Evolutionary conservation across 805 yeast genomes (phyloP).

Genomic region (Zygotorulaspora chibaensis): DNA sequence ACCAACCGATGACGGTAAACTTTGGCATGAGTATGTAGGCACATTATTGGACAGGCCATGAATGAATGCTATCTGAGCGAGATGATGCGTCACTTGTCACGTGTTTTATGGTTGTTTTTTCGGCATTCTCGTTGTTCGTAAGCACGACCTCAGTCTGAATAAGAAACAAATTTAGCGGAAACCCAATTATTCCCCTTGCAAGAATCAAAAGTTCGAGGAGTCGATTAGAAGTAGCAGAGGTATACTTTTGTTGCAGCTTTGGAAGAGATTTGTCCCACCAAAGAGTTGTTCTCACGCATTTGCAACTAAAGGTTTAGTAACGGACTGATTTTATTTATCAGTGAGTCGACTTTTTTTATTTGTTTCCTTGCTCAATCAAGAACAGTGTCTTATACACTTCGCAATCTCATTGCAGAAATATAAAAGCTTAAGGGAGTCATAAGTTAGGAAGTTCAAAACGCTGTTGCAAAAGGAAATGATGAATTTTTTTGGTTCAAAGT

Average conservation of each 20-base stretch:
- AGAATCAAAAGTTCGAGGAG: neutral
- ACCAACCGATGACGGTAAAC: no score
- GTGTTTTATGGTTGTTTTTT: neutral
- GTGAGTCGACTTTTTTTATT: neutral
- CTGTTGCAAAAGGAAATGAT: constrained; percentile 12
- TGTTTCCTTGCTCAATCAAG: neutral
- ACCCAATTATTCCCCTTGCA: neutral
- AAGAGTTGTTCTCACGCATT: no score
- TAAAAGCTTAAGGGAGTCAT: no score
- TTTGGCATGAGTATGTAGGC: no score
- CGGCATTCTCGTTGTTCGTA: neutral
- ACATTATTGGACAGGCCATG: neutral
- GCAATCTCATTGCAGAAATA: no score
- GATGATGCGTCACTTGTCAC: neutral
- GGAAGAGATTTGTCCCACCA: no score
- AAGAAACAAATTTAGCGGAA: neutral
- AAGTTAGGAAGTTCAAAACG: no score
- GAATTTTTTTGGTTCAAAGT: constrained; percentile 30
- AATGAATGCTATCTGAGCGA: no score
- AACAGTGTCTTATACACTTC: neutral
- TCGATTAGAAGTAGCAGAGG: neutral
- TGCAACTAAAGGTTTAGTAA: neutral
- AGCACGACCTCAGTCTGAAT: neutral
- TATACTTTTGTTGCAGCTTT: no score
- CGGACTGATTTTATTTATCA: neutral